Base-by-base conservation (phyloP, 2,329 filamentous ascomycete genomes). In the Penicillium paneum region DNA sequence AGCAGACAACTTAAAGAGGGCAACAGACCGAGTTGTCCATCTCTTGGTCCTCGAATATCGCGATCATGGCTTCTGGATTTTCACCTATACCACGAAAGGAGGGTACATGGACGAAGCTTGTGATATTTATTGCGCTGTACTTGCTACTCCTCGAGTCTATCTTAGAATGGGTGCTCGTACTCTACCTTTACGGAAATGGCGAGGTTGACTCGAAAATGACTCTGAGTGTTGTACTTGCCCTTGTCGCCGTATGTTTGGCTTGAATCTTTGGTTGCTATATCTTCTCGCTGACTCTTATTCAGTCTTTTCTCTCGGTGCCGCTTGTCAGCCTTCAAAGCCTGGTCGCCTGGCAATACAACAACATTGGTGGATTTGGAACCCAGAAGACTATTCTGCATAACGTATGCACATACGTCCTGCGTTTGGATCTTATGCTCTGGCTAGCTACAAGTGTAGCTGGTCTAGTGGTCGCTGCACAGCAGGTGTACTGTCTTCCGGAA, bases 201-300 rank as follows among this genome's bases (percentile, higher is more conserved):
- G 57, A 61, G n/a, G 71, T 74, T 31, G 72, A 74, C 51, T 67
- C 65, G n/a, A 70, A 70, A 55, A 75, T 73, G 68, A 67, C 67
- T 0, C 62, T 66, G 8, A 74, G 72, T 53, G 58, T 75, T 42
- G 63, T 73, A 15, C 59, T 75, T 7, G 62, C 67, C n/a, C 53
- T 75, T 10, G 58, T 71, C 6, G 67, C 71, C 39, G 73, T 75
- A 66, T 54, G 72, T 56, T 13, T 28, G 15, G 4, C 8, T 15
- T 40, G n/a, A 38, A 24, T n/a, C 3, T 12, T 5, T 13, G 8
- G 10, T 21, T 19, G 1, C 29, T 10, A 31, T 46, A 31, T 19
- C 12, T 13, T 17, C 5, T 41, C 11, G 46, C 31, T 59, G 7
- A 62, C 44, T 12, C 10, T 12, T 26, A n/a, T 36, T 12, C 19